A percentile compares a stretch with the other conserved stretches of the same genome.
Evolutionary conservation across 163 green algal genomes (phyloP).

Genomic region (Trebouxia gelatinosa): DNA sequence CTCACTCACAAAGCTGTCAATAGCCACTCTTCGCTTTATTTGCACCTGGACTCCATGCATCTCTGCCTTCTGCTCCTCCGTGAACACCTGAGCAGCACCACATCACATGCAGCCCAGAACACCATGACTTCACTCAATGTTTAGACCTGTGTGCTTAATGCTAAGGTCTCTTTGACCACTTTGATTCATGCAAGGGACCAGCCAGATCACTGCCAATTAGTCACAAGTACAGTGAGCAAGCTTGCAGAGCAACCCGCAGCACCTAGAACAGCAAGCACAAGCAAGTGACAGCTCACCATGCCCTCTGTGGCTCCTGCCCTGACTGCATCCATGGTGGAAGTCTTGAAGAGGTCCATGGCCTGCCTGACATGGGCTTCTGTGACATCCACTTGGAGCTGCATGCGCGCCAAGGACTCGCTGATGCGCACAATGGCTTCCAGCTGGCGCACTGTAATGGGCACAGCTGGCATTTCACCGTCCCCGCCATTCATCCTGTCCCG

Average conservation of each 20-base stretch:
- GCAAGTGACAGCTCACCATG: slow-evolving; percentile 26
- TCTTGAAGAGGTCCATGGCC: slow-evolving; percentile 86
- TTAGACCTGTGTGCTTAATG: background rate
- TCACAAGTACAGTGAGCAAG: background rate
- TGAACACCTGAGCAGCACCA: slow-evolving; percentile 46
- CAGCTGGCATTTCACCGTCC: slow-evolving; percentile 53
- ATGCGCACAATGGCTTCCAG: slow-evolving; percentile 96
- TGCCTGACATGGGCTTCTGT: slow-evolving; percentile 75
- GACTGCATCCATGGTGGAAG: slow-evolving; percentile 88
- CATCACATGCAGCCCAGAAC: no score
- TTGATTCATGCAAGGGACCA: background rate
- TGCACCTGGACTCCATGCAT: slow-evolving; percentile 72
- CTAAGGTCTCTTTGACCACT: background rate
- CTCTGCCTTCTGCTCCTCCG: slow-evolving; percentile 68
- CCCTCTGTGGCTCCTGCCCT: slow-evolving; percentile 64
- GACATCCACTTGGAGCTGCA: slow-evolving; percentile 77
- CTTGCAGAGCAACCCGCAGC: background rate
- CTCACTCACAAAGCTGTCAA: slow-evolving; percentile 70
- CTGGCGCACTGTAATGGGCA: slow-evolving; percentile 94
- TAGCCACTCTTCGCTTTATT: slow-evolving; percentile 73
- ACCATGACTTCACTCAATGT: background rate
- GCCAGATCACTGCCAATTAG: background rate
- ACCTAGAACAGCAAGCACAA: background rate
- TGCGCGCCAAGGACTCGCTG: slow-evolving; percentile 89
- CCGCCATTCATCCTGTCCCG: slow-evolving; percentile 37